Conservation (phyloP, 768 basidiomycete species). For the Kwoniella botswanensis region DNA sequence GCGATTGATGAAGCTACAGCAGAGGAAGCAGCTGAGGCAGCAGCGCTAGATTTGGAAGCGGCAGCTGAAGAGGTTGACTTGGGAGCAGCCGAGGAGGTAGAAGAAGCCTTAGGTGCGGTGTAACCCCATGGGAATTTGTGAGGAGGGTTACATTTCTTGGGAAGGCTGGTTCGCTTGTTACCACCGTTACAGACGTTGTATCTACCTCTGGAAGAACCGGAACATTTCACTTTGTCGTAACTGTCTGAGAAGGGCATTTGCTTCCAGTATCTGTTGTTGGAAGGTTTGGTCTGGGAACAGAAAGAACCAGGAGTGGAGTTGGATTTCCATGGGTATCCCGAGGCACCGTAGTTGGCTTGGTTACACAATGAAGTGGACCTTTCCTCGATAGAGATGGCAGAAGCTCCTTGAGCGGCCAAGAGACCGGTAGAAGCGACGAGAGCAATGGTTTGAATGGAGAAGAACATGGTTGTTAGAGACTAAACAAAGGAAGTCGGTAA, state of each 20-base stretch:
- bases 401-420: slow-evolving; percentile 13
- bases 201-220: slow-evolving; percentile 2
- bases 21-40: slow-evolving; percentile 13
- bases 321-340: slow-evolving; percentile 32
- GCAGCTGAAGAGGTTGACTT: slow-evolving; percentile 17
- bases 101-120: not conserved
- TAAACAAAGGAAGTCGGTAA: slow-evolving; percentile 12
- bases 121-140: slow-evolving; percentile 23
- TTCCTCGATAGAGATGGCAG: slow-evolving; percentile 21
- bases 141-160: slow-evolving; percentile 35
- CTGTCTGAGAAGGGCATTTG: slow-evolving; percentile 33
- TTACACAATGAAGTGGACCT: slow-evolving; percentile 28
- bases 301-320: slow-evolving; percentile 36
- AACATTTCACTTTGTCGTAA: slow-evolving; percentile 31
- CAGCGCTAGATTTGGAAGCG: slow-evolving; percentile 3
- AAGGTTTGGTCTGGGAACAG: slow-evolving; percentile 36
- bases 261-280: slow-evolving; percentile 31
- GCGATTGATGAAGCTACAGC: slow-evolving; percentile 14
- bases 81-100: slow-evolving; percentile 17
- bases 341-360: slow-evolving; percentile 37
- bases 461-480: slow-evolving; percentile 37
- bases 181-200: slow-evolving; percentile 39
- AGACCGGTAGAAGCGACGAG: slow-evolving; percentile 29
- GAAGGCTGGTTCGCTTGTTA: slow-evolving; percentile 32
- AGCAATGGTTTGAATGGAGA: slow-evolving; percentile 32